A percentile compares a stretch with the other conserved stretches of the same genome.
These are phyloP conservation scores for Venturia effusa DNA, from an alignment of 2,329 filamentous ascomycete species.

Conservation along the genomic window DNA sequence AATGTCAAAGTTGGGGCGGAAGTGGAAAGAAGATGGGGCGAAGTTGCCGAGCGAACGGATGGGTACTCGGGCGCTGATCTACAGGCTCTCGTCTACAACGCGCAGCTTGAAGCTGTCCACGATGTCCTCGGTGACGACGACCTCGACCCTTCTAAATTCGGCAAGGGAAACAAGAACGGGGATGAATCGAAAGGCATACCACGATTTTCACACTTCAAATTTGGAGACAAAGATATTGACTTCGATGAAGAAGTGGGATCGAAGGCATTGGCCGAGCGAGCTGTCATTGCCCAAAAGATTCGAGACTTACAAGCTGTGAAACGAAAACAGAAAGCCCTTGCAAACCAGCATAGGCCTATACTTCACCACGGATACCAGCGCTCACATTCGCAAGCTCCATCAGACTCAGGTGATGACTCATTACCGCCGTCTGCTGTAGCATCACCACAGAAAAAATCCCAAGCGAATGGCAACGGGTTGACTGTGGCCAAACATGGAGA, in stretches of 20 bases:
- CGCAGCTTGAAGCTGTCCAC: constrained; percentile 93
- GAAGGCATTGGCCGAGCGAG: constrained; percentile 60
- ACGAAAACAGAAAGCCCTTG: constrained; percentile 42
- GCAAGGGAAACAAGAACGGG: constrained; percentile 15
- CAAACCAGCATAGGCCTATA: not conserved
- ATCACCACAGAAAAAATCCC: constrained; percentile 15
- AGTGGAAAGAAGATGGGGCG: constrained; percentile 19
- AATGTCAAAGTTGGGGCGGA: constrained; percentile 49
- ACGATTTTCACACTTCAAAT: constrained; percentile 65
- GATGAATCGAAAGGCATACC: constrained; percentile 19
- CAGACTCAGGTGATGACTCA: constrained; percentile 9
- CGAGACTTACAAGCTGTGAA: constrained; percentile 65
- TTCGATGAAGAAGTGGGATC: constrained; percentile 27
- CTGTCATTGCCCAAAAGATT: constrained; percentile 70
- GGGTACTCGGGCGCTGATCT: constrained; percentile 92
- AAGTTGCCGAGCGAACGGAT: constrained; percentile 65
- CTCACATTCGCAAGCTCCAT: not conserved
- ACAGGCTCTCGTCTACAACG: constrained; percentile 90
- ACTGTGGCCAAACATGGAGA: constrained; percentile 15
- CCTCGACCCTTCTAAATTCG: constrained; percentile 21
- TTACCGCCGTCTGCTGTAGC: constrained; percentile 13
- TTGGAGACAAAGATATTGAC: constrained; percentile 45
- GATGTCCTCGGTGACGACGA: constrained; percentile 66
- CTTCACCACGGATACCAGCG: not conserved
- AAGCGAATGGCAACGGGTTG: constrained; percentile 14